Conservation (phyloP, 1,284 basidiomycete species). For the Malassezia arunalokei region DNA sequence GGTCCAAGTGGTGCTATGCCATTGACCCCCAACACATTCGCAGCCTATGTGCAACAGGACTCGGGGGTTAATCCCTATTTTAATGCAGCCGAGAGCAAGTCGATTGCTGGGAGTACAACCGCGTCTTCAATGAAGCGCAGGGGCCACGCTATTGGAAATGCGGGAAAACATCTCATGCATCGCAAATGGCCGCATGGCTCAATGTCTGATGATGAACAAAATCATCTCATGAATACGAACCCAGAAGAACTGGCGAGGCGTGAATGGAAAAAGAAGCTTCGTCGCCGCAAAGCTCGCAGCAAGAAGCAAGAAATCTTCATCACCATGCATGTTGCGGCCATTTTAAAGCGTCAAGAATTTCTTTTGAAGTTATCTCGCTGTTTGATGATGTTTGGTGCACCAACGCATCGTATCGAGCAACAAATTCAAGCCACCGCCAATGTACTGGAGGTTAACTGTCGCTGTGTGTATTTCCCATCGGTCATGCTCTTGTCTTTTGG, state of each 20-base stretch:
- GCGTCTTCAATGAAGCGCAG: background rate
- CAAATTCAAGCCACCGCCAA: conserved; percentile 74
- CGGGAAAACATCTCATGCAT: conserved; percentile 1
- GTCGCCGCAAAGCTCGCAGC: conserved; percentile 35
- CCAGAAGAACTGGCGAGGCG: conserved; percentile 16
- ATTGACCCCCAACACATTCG: background rate
- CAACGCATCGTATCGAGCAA: conserved; percentile 73
- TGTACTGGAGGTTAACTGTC: conserved; percentile 70
- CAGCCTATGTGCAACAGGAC: background rate
- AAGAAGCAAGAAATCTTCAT: conserved; percentile 51
- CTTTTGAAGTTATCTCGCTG: conserved; percentile 74
- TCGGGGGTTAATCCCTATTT: conserved; percentile 10
- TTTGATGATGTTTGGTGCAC: conserved; percentile 90
- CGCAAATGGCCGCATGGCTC: background rate
- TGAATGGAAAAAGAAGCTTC: conserved; percentile 43
- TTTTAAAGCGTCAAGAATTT: conserved; percentile 76
- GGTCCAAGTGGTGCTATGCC: background rate
- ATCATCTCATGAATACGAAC: conserved; percentile 30
- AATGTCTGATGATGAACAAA: conserved; percentile 12
- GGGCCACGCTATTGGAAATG: background rate
- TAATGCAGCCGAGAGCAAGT: background rate
- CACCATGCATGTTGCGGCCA: conserved; percentile 75
- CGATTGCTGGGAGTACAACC: background rate
- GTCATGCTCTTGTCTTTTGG: conserved; percentile 55
- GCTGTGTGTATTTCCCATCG: conserved; percentile 75